Conservation (phyloP, 179 eudicot genomes). For the Actinidia polygama region DNA sequence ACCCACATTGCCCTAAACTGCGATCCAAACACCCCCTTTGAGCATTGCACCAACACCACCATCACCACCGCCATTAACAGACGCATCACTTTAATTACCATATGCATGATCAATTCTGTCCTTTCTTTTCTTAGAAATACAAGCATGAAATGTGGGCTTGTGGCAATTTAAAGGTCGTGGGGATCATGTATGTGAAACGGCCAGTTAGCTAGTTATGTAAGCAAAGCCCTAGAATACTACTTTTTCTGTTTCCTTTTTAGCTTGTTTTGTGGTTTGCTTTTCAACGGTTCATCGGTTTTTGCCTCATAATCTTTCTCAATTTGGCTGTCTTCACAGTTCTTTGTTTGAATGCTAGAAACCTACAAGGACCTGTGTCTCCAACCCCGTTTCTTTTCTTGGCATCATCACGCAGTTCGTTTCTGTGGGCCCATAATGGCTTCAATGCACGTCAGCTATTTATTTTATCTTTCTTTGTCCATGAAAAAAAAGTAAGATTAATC, state of each 20-base stretch:
- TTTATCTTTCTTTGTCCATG: too few relatives aligned
- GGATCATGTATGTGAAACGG: background rate
- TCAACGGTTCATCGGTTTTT: constrained; percentile 1
- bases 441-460: too few relatives aligned
- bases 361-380: too few relatives aligned
- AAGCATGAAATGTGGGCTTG: background rate
- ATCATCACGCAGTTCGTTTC: too few relatives aligned
- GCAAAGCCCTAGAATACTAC: constrained; percentile 26
- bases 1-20: constrained; percentile 78
- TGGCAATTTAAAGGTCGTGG: constrained; percentile 14
- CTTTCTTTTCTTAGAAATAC: background rate
- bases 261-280: constrained; percentile 22
- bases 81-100: background rate
- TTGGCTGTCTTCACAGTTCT: constrained; percentile 11
- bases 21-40: constrained; percentile 31
- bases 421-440: too few relatives aligned
- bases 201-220: constrained; percentile 4
- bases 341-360: constrained; percentile 1
- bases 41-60: constrained; percentile 14
- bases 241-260: constrained; percentile 15
- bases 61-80: background rate
- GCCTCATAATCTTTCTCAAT: constrained; percentile 8
- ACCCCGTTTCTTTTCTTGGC: too few relatives aligned
- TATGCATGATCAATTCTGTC: background rate
- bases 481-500: too few relatives aligned